Evolutionary conservation across 2,329 filamentous ascomycete genomes (phyloP), one percentile per base, ranked within the genome.

Genomic region (Talaromyces piceae): DNA sequence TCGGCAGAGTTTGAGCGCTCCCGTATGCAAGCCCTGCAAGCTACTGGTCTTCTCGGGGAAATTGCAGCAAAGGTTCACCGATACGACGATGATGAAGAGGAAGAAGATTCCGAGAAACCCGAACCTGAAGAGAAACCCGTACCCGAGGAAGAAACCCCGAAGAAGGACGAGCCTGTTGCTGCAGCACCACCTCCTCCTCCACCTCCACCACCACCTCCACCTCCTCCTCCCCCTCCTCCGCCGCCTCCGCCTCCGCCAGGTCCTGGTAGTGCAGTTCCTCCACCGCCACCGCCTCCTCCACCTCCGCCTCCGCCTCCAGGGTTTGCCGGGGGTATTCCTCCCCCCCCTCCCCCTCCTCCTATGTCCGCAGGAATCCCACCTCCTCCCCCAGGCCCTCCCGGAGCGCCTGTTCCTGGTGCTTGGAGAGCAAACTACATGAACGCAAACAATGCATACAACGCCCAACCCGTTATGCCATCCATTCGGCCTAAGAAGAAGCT

Each of bases 401-500:
- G 83, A 43, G 78, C 82, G 49, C 77, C 78, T 49, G 75, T 79
- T 23, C 76, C 77, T 56, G 80, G 79, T 37, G 69, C 68, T 20
- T 77, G 75, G 66, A 71, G 75, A 55, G 88, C 88, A 6, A 84
- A 88, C 56, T 96, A 87, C 73, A 72, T 95, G 45, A 80, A 84
- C 57, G 76, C 81, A 58, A 76, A 78, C 27, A 75, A 76, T 52
- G 79, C 80, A 18, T 66, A 77, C 4, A 64, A 77, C 12, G 72
- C 82, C 20, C 79, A 81, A 6, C 76, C 88, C 59, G 82, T 85
- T 41, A 73, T 95, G 61, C 85, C 88, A 30, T 87, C 90, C 54
- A 88, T 90, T 48, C 79, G 91, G 60, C 90, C 93, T 20, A 97
- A 96, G 81, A 97, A 95, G 83, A 98, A 97, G 78, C 88, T 98